Base-by-base conservation (phyloP, 139 green algal species). In the Chlorella ohadii region DNA sequence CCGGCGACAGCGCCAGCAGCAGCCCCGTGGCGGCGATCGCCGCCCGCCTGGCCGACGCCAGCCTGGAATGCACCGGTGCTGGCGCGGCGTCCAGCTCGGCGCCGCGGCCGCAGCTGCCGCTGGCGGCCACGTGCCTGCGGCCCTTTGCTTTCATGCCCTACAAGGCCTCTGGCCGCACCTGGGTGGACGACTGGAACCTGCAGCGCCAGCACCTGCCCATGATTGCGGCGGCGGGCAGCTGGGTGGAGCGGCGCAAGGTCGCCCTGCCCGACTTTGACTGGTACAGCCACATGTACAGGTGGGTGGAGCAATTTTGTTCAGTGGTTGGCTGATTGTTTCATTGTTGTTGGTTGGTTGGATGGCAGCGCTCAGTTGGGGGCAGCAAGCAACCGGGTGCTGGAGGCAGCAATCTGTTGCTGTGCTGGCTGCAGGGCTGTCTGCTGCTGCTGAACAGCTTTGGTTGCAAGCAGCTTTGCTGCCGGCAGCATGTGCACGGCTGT, bases 81-180 rank as follows among this genome's bases (percentile, higher is more conserved):
- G 39, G 39, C 22, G 70, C 70, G 70, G 27, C 70, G 27, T 13
- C 51, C 12, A 59, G 51, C 15, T 36, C 34, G 4, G 6, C 36
- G 56, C 4, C 5, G 76, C 38, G 56, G 6, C 68, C 36, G 36
- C 28, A 36, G 59, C 76, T 72, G 59, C 76, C 76, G 11, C 23
- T 82, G 59, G 38, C 59, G 59, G 81, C 56, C 41, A 25, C 38
- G 28, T 79, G 70, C 81, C 70, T 85, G 56, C 68, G 81, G 31
- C 70, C 81, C 36, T 85, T 85, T 73, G 81, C 81, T 38, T 79
- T 85, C 70, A 73, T 85, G 81, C 81, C 81, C 34, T 85, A 85
- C 55, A 80, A 80, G 81, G 81, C 33, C 16, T 72, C 56, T 4
- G 81, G 81, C 7, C 56, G 47, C 68, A 79, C 81, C 25, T 85